Percentiles rank a stretch among this genome's conserved stretches.
These are phyloP conservation scores for Agrocybe chaxingu DNA, from an alignment of 768 basidiomycete genomes.

Conservation along the genomic window DNA sequence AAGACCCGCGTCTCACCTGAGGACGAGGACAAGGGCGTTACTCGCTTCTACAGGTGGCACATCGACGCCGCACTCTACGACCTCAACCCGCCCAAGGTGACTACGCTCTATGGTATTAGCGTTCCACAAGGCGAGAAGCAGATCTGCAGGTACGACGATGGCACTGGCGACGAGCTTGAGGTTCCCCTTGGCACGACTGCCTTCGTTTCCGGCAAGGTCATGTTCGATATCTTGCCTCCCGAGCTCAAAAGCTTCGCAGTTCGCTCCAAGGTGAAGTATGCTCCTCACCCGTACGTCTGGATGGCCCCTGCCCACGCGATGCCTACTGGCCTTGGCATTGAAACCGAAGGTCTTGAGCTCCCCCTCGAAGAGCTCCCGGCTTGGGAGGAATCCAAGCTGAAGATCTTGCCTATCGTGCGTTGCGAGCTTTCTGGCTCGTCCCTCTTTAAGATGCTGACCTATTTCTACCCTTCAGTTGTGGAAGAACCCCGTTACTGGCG, in stretches of 20 bases:
- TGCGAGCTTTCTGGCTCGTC: conserved; percentile 19
- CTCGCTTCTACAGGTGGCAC: conserved; percentile 92
- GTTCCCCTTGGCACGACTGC: conserved; percentile 89
- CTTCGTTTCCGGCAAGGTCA: conserved; percentile 76
- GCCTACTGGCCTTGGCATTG: conserved; percentile 81
- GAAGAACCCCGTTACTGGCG: conserved; percentile 88
- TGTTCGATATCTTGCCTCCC: conserved; percentile 75
- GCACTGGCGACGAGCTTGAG: conserved; percentile 75
- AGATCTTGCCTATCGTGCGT: conserved; percentile 62
- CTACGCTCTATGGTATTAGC: conserved; percentile 75
- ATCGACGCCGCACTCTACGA: conserved; percentile 87
- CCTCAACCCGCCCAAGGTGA: conserved; percentile 76
- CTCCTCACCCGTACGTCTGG: conserved; percentile 89
- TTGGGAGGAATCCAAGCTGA: conserved; percentile 79
- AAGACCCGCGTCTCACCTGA: conserved; percentile 70
- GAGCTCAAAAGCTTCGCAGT: conserved; percentile 80
- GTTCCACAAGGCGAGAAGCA: conserved; percentile 69
- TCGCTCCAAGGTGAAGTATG: conserved; percentile 69
- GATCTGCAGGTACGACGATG: conserved; percentile 77
- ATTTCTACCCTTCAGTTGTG: conserved; percentile 50
- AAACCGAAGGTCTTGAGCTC: conserved; percentile 72
- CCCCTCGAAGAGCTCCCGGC: conserved; percentile 63
- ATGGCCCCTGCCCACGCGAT: conserved; percentile 75
- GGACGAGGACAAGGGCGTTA: conserved; percentile 73
- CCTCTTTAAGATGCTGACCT: conserved; percentile 1